Base-by-base conservation (phyloP, 2,329 filamentous ascomycete genomes). In the Aspergillus fructus region DNA sequence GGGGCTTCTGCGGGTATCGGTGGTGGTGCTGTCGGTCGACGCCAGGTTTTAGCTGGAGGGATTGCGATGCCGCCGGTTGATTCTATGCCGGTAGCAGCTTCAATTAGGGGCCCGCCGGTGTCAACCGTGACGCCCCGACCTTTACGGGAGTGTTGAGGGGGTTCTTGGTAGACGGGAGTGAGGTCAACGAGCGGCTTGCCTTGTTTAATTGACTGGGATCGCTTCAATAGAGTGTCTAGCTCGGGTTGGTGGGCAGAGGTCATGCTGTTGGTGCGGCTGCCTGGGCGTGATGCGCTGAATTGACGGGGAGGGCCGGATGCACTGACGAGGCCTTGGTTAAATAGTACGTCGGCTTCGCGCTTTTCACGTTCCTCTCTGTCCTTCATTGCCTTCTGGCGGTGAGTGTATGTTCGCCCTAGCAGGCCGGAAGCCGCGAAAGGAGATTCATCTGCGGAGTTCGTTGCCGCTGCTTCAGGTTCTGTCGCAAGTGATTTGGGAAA, bases 161-260 rank as follows among this genome's bases (percentile, higher is more conserved):
- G 81, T 60, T 89, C 86, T 49, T 82, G 79, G 66, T 87, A 89
- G 49, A 80, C 78, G 0, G 86, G 85, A 0, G 85, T 86, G 41
- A 91, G 79, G 66, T 90, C 89, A 30, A 92, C 74, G 5, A 92
- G 79, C 1, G 89, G 88, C 60, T 85, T 85, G 3, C 80, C 79
- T 23, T 72, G 68, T 5, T 66, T 70, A 50, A 71, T 63, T 2
- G 82, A 83, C n/a, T 71, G 72, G n/a, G 77, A 76, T 49, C 80
- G 76, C 41, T 74, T 72, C 4, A 81, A 73, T 40, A 71, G 67
- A 23, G 67, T 66, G 21, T 50, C 53, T 7, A 48, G 30, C 46
- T 69, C 69, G 1, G 69, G 64, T 2, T 59, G 59, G 2, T 66
- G 64, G 4, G 57, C 53, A 9, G 67, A 67, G 8, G 66, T 68